phyloP scores from a whole-genome alignment of 2,329 filamentous ascomycete genomes.

The Juglanconis juglandina region DNA sequence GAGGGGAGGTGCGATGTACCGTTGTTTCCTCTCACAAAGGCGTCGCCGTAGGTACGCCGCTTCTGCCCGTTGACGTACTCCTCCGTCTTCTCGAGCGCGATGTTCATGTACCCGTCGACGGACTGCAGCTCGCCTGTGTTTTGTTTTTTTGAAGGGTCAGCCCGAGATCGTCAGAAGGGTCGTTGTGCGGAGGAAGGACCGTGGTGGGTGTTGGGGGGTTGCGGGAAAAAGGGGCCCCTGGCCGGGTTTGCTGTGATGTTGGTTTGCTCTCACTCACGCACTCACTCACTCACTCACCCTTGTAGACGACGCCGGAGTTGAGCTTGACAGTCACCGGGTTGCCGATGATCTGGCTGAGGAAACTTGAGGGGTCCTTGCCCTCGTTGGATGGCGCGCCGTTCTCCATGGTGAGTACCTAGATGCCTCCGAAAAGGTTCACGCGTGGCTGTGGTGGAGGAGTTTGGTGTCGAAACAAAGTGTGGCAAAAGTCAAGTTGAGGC shows the following conservation, averaged over 20 bases:
- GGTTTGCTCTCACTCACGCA: constrained; percentile 21
- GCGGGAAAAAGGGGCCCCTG: not conserved
- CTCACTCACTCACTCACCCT: constrained; percentile 61
- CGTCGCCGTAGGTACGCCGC: too few relatives aligned
- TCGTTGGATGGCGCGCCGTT: constrained; percentile 66
- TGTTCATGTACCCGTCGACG: constrained; percentile 91
- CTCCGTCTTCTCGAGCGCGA: too few relatives aligned
- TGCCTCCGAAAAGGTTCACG: not conserved
- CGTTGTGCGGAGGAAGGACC: too few relatives aligned
- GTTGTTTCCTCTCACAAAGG: too few relatives aligned
- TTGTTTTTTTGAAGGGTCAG: not conserved
- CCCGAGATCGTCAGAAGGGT: constrained; percentile 13
- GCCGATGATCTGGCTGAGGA: constrained; percentile 91
- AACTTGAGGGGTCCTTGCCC: constrained; percentile 88
- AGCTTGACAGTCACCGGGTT: constrained; percentile 93
- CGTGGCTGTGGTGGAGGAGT: not conserved
- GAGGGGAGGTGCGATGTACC: too few relatives aligned
- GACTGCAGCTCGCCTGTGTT: constrained; percentile 82
- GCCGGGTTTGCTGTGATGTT: not conserved
- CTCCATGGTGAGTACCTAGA: constrained; percentile 59
- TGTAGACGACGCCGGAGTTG: constrained; percentile 98
- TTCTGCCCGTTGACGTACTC: too few relatives aligned
- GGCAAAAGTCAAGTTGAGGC: not conserved
- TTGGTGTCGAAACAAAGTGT: not conserved
- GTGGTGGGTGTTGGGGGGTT: not conserved